phyloP scores from a whole-genome alignment of 169 alveolate genomes.

The Eimeria praecox region DNA sequence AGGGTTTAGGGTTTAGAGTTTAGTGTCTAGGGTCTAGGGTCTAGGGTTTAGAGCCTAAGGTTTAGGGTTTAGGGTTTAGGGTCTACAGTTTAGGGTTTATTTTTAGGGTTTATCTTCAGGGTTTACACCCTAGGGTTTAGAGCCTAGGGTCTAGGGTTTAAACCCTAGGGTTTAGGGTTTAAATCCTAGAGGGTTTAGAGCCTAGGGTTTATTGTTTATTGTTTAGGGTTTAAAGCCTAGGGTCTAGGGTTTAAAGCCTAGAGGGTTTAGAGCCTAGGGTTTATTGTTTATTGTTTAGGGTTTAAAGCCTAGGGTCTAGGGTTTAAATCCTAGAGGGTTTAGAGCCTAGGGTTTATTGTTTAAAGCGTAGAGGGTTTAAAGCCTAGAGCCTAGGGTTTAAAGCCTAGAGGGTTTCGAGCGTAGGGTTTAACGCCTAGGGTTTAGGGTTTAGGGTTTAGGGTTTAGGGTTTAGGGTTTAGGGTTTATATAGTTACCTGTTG shows the following conservation, averaged over 20 bases:
- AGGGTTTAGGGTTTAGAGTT: not conserved
- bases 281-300: too few species aligned
- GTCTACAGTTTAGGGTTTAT: not conserved
- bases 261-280: not conserved
- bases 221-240: too few species aligned
- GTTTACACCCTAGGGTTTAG: not conserved
- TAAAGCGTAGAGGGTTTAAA: too few species aligned
- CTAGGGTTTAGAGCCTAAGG: not conserved
- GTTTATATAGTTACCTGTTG: slow-evolving; percentile 45
- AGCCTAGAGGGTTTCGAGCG: too few species aligned
- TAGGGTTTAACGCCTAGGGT: not conserved
- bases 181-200: not conserved
- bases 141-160: not conserved
- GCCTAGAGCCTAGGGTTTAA: too few species aligned
- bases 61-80: not conserved
- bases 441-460: too few species aligned
- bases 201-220: not conserved
- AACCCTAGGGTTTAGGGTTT: not conserved
- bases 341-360: too few species aligned
- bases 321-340: too few species aligned
- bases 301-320: too few species aligned
- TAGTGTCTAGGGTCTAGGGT: not conserved
- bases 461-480: too few species aligned
- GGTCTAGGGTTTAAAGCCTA: too few species aligned
- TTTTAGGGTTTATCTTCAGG: too few species aligned